phyloP scores from a whole-genome alignment of 257 asterid species.

The Nicotiana tomentosiformis region DNA sequence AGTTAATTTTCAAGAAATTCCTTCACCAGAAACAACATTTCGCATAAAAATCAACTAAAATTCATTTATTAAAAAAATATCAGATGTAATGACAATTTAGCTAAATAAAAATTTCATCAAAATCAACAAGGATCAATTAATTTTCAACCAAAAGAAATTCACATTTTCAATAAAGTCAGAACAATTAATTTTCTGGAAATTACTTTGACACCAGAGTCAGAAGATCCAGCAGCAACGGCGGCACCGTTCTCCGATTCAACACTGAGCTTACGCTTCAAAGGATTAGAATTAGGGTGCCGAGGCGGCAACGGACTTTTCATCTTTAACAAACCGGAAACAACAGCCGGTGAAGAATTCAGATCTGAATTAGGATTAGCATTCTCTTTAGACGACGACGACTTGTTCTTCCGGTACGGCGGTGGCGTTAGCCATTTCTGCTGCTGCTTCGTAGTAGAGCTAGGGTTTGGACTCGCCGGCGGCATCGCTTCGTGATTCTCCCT shows the following conservation, averaged over 20 bases:
- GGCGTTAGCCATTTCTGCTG: constrained; percentile 32
- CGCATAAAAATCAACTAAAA: too few species aligned
- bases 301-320: constrained; percentile 87
- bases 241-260: constrained; percentile 45
- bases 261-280: constrained; percentile 74
- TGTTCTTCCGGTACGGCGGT: constrained; percentile 47
- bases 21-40: too few species aligned
- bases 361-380: constrained; percentile 60
- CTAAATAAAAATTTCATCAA: too few species aligned
- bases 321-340: constrained; percentile 21
- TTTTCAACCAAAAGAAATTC: background rate
- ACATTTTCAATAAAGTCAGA: background rate
- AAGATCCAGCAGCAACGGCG: constrained; percentile 21
- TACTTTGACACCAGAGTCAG: constrained; percentile 84
- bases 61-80: too few species aligned
- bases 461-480: constrained; percentile 42
- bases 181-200: background rate
- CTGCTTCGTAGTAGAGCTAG: constrained; percentile 20
- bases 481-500: constrained; percentile 42
- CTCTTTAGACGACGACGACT: constrained; percentile 50
- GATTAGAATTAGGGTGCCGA: constrained; percentile 45
- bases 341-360: constrained; percentile 23
- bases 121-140: too few species aligned
- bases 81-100: too few species aligned
- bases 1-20: too few species aligned